Evolutionary conservation across 495 filamentous ascomycete species (phyloP).

Genomic region (Neohortaea acidophila): DNA sequence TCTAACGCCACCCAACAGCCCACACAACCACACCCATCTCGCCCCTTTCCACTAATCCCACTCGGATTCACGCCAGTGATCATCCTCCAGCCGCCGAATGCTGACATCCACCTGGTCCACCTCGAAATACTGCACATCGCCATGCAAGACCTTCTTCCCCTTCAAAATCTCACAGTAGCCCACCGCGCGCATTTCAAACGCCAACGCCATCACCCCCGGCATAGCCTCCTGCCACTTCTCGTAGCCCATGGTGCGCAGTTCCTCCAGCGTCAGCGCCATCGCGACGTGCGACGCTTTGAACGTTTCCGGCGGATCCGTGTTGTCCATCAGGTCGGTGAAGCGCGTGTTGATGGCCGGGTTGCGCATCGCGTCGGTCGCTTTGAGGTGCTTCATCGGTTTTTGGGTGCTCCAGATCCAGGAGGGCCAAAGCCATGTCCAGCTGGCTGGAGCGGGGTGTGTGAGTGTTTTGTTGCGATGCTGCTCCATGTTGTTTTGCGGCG

Average conservation of each 20-base stretch:
- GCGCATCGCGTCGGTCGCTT: slow-evolving; percentile 8
- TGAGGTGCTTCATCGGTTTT: neutral
- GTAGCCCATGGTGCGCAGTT: slow-evolving; percentile 13
- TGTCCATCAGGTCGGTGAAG: slow-evolving; percentile 11
- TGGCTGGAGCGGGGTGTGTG: no score
- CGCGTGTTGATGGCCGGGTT: slow-evolving; percentile 6
- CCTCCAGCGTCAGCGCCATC: neutral
- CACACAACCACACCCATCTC: no score
- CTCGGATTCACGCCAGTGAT: no score
- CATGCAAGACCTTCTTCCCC: slow-evolving; percentile 4
- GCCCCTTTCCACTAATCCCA: no score
- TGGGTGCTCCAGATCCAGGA: neutral
- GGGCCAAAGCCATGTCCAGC: no score
- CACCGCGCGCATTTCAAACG: slow-evolving; percentile 11
- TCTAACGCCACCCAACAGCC: no score
- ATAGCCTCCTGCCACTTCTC: slow-evolving; percentile 8
- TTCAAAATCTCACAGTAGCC: slow-evolving; percentile 10
- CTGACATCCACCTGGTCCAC: slow-evolving; percentile 12
- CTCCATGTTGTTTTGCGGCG: no score
- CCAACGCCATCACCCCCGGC: slow-evolving; percentile 12
- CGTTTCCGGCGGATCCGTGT: slow-evolving; percentile 10
- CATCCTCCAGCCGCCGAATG: no score
- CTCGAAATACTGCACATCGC: slow-evolving; percentile 5
- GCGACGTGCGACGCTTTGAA: slow-evolving; percentile 12
- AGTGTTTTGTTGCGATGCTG: no score